These are phyloP conservation scores for Rubus idaeus DNA, from an alignment of 306 rosid genomes.

Conservation along the genomic window DNA sequence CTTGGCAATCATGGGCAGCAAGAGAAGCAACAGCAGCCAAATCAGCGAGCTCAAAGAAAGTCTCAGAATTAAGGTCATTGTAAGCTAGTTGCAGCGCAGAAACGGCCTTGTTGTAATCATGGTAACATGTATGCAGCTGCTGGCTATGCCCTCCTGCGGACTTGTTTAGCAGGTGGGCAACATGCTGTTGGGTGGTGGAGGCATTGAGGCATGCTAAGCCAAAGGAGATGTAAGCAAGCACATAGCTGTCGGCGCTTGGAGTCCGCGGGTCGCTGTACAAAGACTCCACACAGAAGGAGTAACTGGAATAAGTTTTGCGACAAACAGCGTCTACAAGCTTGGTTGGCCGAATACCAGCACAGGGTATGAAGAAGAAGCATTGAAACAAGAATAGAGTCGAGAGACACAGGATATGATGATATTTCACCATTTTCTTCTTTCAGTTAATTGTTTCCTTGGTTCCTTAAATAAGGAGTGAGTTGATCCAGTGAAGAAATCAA, in stretches of 20 bases:
- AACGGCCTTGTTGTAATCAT: slow-evolving; percentile 38
- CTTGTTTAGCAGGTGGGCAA: slow-evolving; percentile 24
- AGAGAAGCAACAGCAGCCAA: slow-evolving; percentile 34
- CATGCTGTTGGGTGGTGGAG: slow-evolving; percentile 22
- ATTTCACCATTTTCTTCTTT: not conserved
- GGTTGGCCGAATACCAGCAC: slow-evolving; percentile 18
- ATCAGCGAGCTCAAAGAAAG: slow-evolving; percentile 36
- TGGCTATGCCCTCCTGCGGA: not conserved
- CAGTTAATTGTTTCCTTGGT: not conserved
- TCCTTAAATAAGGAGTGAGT: not conserved
- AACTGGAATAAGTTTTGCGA: slow-evolving; percentile 33
- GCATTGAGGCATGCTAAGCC: slow-evolving; percentile 42
- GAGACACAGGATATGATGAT: not conserved
- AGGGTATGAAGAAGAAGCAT: not conserved
- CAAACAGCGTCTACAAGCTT: slow-evolving; percentile 37
- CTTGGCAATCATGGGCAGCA: slow-evolving; percentile 37
- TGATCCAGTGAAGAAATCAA: not conserved
- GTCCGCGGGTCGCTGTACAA: slow-evolving; percentile 40
- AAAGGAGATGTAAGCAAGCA: slow-evolving; percentile 42
- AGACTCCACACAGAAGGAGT: slow-evolving; percentile 47
- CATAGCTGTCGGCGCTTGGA: slow-evolving; percentile 31
- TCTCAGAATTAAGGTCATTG: slow-evolving; percentile 50
- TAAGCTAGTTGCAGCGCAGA: slow-evolving; percentile 32
- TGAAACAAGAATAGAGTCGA: not conserved
- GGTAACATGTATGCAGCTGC: slow-evolving; percentile 27